These are phyloP conservation scores for Mortierella claussenii DNA, from an alignment of 192 early-diverging fungal genomes.

Conservation along the genomic window DNA sequence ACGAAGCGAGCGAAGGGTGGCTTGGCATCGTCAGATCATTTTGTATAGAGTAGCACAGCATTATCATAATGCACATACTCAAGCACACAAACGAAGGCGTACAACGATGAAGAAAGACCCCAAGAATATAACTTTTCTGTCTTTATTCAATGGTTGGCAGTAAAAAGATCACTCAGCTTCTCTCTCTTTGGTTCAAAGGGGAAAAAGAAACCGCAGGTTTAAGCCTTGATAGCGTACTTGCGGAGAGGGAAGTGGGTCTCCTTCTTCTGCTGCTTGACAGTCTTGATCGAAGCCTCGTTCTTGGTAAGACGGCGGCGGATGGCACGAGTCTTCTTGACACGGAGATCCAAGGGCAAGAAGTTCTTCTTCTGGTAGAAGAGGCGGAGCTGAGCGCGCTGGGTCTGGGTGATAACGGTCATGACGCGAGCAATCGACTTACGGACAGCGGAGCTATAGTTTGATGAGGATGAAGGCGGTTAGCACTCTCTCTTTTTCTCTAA, in stretches of 20 bases:
- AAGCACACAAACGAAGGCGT: too few relatives aligned
- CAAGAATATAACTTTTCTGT: slow-evolving; percentile 23
- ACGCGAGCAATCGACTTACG: slow-evolving; percentile 96
- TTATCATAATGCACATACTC: too few relatives aligned
- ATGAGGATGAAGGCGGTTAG: slow-evolving; percentile 5
- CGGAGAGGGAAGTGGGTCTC: slow-evolving; percentile 89
- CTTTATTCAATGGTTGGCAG: slow-evolving; percentile 31
- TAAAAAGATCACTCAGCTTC: slow-evolving; percentile 13
- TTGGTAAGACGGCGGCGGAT: slow-evolving; percentile 95
- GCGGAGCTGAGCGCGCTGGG: slow-evolving; percentile 89
- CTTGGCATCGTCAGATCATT: too few relatives aligned
- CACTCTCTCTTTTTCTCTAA: too few relatives aligned
- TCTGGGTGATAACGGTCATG: slow-evolving; percentile 95
- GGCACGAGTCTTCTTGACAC: slow-evolving; percentile 98
- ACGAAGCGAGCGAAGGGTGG: too few relatives aligned
- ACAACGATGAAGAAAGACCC: slow-evolving; percentile 10
- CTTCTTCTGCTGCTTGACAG: slow-evolving; percentile 91
- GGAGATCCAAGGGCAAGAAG: slow-evolving; percentile 95
- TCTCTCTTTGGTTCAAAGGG: too few relatives aligned
- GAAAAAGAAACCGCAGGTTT: slow-evolving; percentile 57
- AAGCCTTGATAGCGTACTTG: slow-evolving; percentile 92
- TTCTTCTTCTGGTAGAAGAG: slow-evolving; percentile 95
- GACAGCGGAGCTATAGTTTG: slow-evolving; percentile 69
- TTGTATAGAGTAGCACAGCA: too few relatives aligned
- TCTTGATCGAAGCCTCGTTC: slow-evolving; percentile 83